Percentiles rank a stretch among this genome's conserved stretches.
These are phyloP conservation scores for Lactarius pseudohatsudake DNA, from an alignment of 768 basidiomycete species.

Conservation along the genomic window DNA sequence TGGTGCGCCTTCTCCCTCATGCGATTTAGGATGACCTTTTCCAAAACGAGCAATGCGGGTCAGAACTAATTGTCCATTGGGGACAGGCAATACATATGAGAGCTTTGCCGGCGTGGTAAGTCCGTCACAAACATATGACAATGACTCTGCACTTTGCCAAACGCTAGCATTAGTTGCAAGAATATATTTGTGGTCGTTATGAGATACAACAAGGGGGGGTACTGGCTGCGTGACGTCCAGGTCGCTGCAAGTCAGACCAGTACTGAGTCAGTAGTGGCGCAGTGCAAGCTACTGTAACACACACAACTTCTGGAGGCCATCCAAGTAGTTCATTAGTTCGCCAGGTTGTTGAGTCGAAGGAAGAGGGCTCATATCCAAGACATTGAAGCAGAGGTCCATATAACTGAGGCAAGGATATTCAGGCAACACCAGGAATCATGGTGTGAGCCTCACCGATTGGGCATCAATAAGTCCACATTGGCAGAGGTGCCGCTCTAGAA, in stretches of 20 bases:
- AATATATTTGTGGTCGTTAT: slow-evolving; percentile 43
- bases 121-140: too few relatives aligned
- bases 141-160: slow-evolving; percentile 41
- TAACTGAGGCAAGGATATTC: slow-evolving; percentile 12
- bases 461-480: slow-evolving; percentile 25
- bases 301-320: slow-evolving; percentile 45
- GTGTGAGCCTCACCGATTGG: slow-evolving; percentile 22
- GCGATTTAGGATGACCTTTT: too few relatives aligned
- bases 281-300: slow-evolving; percentile 30
- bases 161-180: slow-evolving; percentile 50
- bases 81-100: too few relatives aligned
- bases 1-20: too few relatives aligned
- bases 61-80: background rate
- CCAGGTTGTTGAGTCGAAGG: slow-evolving; percentile 39
- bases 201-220: slow-evolving; percentile 42
- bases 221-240: slow-evolving; percentile 41
- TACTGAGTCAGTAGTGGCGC: slow-evolving; percentile 17
- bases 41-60: too few relatives aligned
- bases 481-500: slow-evolving; percentile 10
- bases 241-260: slow-evolving; percentile 39
- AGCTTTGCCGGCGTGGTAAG: too few relatives aligned
- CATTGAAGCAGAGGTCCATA: slow-evolving; percentile 55
- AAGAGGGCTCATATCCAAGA: slow-evolving; percentile 38
- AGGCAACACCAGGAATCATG: background rate
- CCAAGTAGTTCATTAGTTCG: slow-evolving; percentile 43